phyloP scores from a whole-genome alignment of 495 filamentous ascomycete species.

The Aspergillus saccharolyticus region DNA sequence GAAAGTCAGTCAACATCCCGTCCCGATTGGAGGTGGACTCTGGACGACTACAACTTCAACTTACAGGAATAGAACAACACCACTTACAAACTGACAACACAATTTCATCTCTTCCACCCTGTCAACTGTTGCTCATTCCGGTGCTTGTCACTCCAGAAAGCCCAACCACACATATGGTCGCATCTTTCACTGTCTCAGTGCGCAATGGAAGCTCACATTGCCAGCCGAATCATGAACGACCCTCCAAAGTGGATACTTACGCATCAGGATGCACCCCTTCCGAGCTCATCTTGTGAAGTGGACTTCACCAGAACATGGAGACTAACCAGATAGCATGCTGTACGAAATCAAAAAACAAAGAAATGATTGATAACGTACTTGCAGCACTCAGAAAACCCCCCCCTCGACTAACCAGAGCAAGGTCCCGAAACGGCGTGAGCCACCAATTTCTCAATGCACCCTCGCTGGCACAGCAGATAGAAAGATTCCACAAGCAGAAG shows the following conservation, averaged over 20 bases:
- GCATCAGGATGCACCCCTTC: neutral
- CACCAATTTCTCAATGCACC: neutral
- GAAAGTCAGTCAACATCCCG: too few relatives aligned
- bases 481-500: neutral
- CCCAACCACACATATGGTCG: neutral
- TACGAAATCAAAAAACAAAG: too few relatives aligned
- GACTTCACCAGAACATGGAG: too few relatives aligned
- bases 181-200: neutral
- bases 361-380: too few relatives aligned
- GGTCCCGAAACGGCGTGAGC: neutral
- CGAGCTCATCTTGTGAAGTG: neutral
- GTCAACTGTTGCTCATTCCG: neutral
- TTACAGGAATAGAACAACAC: too few relatives aligned
- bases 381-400: neutral
- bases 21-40: too few relatives aligned
- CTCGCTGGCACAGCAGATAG: neutral
- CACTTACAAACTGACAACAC: too few relatives aligned
- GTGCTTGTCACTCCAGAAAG: neutral
- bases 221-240: neutral
- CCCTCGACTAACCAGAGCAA: neutral
- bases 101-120: too few relatives aligned
- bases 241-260: neutral
- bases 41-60: too few relatives aligned
- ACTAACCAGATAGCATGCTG: too few relatives aligned
- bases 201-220: neutral